Conservation (phyloP, 2,329 filamentous ascomycete genomes). For the Talaromyces sp. region DNA sequence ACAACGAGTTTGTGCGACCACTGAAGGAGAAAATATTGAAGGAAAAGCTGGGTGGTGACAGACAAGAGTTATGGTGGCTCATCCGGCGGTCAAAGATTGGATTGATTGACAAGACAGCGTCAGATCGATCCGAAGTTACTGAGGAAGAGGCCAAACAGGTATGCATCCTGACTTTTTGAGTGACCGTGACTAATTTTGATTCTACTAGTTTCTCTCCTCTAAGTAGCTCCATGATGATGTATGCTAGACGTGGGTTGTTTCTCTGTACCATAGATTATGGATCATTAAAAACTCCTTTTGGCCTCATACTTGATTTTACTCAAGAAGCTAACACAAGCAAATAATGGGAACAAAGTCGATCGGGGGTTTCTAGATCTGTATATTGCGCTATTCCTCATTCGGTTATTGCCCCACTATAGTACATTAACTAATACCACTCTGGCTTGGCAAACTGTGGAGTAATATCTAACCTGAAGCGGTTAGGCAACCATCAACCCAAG, state of each 20-base stretch:
- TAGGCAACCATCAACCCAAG: background rate
- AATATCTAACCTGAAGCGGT: background rate
- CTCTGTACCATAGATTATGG: background rate
- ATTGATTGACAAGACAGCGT: slow-evolving; percentile 64
- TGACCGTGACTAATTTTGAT: slow-evolving; percentile 14
- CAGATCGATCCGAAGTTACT: slow-evolving; percentile 62
- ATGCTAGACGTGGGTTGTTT: background rate
- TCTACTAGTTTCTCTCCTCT: slow-evolving; percentile 24
- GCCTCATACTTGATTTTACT: background rate
- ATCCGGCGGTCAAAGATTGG: slow-evolving; percentile 66
- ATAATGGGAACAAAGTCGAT: background rate
- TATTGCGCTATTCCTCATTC: background rate
- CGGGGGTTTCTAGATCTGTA: background rate
- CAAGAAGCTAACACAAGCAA: background rate
- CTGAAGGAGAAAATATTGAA: slow-evolving; percentile 70
- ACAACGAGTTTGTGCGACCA: slow-evolving; percentile 67
- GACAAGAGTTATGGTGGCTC: slow-evolving; percentile 77
- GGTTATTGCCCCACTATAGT: background rate
- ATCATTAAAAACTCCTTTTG: background rate
- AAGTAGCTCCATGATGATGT: slow-evolving; percentile 17
- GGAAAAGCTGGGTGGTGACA: slow-evolving; percentile 69
- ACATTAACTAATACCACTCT: background rate
- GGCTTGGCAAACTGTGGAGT: background rate
- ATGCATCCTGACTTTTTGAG: slow-evolving; percentile 18
- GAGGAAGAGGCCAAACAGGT: slow-evolving; percentile 66